Base-by-base conservation (phyloP, 2,329 filamentous ascomycete species). In the Cadophora sp. region DNA sequence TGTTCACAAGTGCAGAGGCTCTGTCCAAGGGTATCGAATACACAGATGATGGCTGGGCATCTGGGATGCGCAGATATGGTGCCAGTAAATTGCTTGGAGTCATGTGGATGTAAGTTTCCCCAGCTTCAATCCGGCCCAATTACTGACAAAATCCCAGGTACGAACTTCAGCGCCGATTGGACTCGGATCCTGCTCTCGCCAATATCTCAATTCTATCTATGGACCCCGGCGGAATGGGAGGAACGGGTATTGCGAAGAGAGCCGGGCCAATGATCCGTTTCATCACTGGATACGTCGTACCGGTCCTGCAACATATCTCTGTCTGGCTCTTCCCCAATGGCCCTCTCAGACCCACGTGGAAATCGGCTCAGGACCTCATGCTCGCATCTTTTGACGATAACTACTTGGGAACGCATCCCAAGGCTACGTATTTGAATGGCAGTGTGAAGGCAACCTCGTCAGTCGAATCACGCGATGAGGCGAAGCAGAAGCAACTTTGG, bases 181-280 rank as follows among this genome's bases (percentile, higher is more conserved):
- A 69, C 59, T 30, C 45, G 8, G 66, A 69, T n/a, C 47, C 67
- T 1, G 67, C 62, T 6, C 73, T 81, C 13, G 77, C 72, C 43
- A 76, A 77, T 11, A 76, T 82, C 61, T 75, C 75, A 20, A 73
- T 81, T 33, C 67, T 80, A 4, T 76, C 77, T 3, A 65, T 81
- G 16, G 80, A 82, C 62, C 80, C 80, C 0, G 80, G 80, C 41
- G 75, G 71, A 6, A 81, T 82, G 78, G 66, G 69, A 41, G 66
- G 69, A 51, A 78, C 76, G 9, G 76, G 74, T 20, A 68, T 81
- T 2, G 30, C 62, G 4, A 72, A 70, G 9, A 71, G 59, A 11
- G 24, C 60, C 4, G 73, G 45, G 72, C 69, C 24, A 64, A 68
- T 58, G 73, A 75, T 55, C 13, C 72, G 22, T 62, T 76, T 64